These are phyloP conservation scores for Antitrichia curtipendula DNA, from an alignment of 225 moss, liverwort and hornwort genomes.

Conservation along the genomic window DNA sequence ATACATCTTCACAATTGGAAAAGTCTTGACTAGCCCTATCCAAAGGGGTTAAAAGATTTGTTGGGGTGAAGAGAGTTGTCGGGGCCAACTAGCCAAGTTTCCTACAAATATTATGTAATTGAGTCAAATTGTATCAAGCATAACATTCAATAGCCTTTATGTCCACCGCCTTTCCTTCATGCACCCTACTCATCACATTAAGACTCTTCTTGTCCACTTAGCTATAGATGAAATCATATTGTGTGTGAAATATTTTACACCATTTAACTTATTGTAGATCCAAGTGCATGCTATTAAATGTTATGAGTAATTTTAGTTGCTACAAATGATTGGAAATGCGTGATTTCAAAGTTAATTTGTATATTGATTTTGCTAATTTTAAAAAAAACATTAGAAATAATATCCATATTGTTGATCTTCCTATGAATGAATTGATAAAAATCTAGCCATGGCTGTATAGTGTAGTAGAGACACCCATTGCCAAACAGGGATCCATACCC, in stretches of 20 bases:
- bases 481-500: too few relatives aligned
- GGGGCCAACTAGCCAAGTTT: too few relatives aligned
- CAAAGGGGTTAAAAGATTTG: not conserved
- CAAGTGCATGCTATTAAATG: not conserved
- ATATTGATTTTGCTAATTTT: not conserved
- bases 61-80: too few relatives aligned
- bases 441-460: too few relatives aligned
- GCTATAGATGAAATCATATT: fast-evolving
- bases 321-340: not conserved
- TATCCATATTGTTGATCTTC: not conserved
- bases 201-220: not conserved
- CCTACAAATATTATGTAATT: not conserved
- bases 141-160: not conserved
- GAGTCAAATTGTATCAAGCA: not conserved
- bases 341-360: not conserved
- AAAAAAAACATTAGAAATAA: not conserved
- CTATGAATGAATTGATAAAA: too few relatives aligned
- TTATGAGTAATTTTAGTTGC: not conserved
- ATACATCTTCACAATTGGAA: not conserved
- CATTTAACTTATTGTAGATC: too few relatives aligned
- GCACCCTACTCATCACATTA: too few relatives aligned
- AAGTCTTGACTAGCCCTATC: fast-evolving
- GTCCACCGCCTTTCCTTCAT: too few relatives aligned
- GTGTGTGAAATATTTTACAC: not conserved
- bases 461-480: too few relatives aligned